A percentile compares a stretch with the other conserved stretches of the same genome.
These are phyloP conservation scores for Poronia punctata DNA, from an alignment of 495 filamentous ascomycete species.

Conservation along the genomic window DNA sequence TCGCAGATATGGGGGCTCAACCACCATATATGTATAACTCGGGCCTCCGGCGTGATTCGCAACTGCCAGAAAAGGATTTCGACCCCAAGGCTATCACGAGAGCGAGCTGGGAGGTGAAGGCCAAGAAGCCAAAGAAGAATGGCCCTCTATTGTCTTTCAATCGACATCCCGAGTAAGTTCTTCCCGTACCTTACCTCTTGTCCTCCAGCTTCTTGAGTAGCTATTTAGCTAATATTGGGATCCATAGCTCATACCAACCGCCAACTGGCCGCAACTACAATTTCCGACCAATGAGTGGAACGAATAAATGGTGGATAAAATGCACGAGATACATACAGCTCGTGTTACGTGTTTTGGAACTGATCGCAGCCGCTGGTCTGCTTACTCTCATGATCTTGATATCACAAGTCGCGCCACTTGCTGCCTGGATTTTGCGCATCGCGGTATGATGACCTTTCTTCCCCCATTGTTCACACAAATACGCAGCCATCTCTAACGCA, in stretches of 20 bases:
- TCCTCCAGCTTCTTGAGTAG: not conserved
- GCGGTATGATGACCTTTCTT: constrained; percentile 48
- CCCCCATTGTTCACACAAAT: no score
- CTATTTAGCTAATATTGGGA: constrained; percentile 14
- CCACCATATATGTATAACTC: constrained; percentile 75
- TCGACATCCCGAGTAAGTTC: constrained; percentile 70
- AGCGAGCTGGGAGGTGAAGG: constrained; percentile 55
- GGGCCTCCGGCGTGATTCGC: constrained; percentile 30
- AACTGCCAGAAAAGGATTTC: constrained; percentile 52
- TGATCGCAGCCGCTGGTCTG: constrained; percentile 63
- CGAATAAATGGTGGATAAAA: constrained; percentile 62
- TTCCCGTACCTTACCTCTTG: not conserved
- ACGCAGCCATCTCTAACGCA: not conserved
- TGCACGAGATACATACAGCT: constrained; percentile 59
- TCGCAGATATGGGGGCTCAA: constrained; percentile 34
- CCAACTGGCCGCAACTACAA: constrained; percentile 20
- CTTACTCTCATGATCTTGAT: constrained; percentile 69
- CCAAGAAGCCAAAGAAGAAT: constrained; percentile 53
- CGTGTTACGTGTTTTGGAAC: constrained; percentile 51
- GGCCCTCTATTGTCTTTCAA: constrained; percentile 74
- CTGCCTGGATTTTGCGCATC: constrained; percentile 70
- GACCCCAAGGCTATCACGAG: constrained; percentile 78
- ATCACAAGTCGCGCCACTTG: constrained; percentile 49
- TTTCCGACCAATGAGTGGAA: constrained; percentile 57
- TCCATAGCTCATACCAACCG: constrained; percentile 28